These are phyloP conservation scores for Globisporangium parvum DNA, from an alignment of 352 stramenopile species.

Conservation along the genomic window DNA sequence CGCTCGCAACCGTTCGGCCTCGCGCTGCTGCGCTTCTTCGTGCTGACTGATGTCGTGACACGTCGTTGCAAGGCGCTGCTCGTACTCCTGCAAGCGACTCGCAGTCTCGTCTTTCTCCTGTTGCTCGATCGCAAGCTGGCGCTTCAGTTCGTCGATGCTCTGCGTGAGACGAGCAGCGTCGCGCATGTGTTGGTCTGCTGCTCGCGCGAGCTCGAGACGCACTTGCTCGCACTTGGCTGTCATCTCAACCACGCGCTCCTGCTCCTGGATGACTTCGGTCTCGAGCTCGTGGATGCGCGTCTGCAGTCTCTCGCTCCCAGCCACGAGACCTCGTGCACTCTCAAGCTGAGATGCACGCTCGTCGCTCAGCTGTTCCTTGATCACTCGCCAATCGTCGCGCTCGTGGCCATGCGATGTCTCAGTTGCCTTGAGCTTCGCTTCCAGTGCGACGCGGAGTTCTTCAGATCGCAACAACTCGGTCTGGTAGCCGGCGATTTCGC, in stretches of 20 bases:
- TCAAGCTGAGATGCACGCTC: constrained; percentile 16
- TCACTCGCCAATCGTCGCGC: constrained; percentile 22
- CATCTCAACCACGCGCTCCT: constrained; percentile 9
- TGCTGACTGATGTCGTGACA: constrained; percentile 68
- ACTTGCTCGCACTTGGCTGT: constrained; percentile 13
- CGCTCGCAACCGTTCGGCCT: constrained; percentile 37
- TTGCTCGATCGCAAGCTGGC: constrained; percentile 39
- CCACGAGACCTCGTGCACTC: not conserved
- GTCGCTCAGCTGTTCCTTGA: constrained; percentile 19
- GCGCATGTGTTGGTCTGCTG: constrained; percentile 6
- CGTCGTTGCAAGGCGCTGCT: constrained; percentile 57
- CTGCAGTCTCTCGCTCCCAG: constrained; percentile 25
- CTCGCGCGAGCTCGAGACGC: constrained; percentile 11
- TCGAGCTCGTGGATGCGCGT: constrained; percentile 25
- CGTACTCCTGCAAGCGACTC: constrained; percentile 65
- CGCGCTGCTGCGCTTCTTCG: constrained; percentile 49
- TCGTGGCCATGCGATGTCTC: constrained; percentile 20
- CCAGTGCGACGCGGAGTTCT: constrained; percentile 15
- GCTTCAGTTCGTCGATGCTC: constrained; percentile 24
- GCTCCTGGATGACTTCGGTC: constrained; percentile 18
- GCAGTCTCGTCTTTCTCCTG: constrained; percentile 58
- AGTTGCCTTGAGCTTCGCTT: constrained; percentile 18
- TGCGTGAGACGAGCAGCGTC: constrained; percentile 21
- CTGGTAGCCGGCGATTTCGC: constrained; percentile 29
- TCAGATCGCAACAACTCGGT: constrained; percentile 25